Evolutionary conservation across 2,329 filamentous ascomycete species (phyloP), one percentile per base, ranked within the genome.

Genomic region (Xylaria sp.): DNA sequence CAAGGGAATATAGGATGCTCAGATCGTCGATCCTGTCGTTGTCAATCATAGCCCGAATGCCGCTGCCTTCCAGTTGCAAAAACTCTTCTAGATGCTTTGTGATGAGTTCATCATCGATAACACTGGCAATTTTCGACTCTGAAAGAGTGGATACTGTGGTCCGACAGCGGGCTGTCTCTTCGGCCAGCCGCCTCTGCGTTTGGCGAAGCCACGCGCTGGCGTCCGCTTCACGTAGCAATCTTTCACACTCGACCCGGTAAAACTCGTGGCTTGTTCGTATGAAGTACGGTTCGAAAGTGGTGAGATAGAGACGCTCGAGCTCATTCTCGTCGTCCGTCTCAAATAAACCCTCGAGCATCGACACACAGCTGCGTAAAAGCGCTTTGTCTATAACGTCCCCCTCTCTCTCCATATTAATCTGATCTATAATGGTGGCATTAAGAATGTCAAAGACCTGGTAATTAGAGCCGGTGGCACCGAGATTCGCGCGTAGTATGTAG

Each of bases 311-410:
- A 75, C 94, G 96, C 50, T 93, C 88, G 54, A 88, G 85, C 71
- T 97, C 92, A 4, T 88, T 87, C 76, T 97, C 94, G 3, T 90
- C 86, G 65, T 94, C 88, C 0, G 90, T 90, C 78, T 97, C 92
- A 78, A 97, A 97, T 0, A 99, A 85, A 7, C 89, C 89, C 77
- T 97, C 95, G 5, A 99, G 85, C 94, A 99, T 98, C 74, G 92
- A 90, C 2, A 93, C 88, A 77, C 93, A 95, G 60, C 92, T 91
- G 72, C 93, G 92, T 73, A 98, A 89, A 4, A 97, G 84, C 42
- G 89, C 87, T 73, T 92, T 90, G 79, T 98, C 93, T 69, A 98
- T 94, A 14, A 93, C 88, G 74, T 98, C 94, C 32, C 95, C 96
- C 67, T 94, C 90, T 32, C 96, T 87, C 79, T 98, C 96, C 90